Percentiles rank a stretch among this genome's conserved stretches.
phyloP scores from a whole-genome alignment of 2,329 filamentous ascomycete species.

The Paracoccidioides lutzii region DNA sequence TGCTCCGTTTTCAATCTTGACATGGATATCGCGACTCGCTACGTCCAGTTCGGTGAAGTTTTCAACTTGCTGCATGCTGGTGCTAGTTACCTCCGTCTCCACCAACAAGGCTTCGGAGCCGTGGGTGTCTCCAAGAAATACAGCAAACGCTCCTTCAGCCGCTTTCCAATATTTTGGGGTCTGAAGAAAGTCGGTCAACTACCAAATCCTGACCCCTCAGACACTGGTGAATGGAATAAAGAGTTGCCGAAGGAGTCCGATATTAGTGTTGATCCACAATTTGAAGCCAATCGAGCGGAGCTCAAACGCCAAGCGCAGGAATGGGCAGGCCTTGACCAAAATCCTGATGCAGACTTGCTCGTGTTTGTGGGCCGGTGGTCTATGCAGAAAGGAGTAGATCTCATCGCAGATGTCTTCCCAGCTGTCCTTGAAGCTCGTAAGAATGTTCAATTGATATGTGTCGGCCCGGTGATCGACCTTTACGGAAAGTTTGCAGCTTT shows the following conservation, averaged over 20 bases:
- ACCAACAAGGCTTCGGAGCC: conserved; percentile 55
- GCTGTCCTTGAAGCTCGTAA: conserved; percentile 47
- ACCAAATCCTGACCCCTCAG: conserved; percentile 53
- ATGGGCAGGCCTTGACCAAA: conserved; percentile 52
- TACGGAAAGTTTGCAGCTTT: conserved; percentile 56
- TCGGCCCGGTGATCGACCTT: conserved; percentile 54
- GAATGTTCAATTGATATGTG: conserved; percentile 48
- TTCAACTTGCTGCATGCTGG: conserved; percentile 58
- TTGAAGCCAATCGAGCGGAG: conserved; percentile 41
- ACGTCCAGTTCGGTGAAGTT: conserved; percentile 55
- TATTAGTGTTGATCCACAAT: conserved; percentile 41
- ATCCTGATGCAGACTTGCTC: conserved; percentile 50
- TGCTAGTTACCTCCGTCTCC: conserved; percentile 51
- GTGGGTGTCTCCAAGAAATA: conserved; percentile 58
- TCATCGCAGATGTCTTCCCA: conserved; percentile 56
- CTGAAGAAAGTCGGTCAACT: conserved; percentile 49
- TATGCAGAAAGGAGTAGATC: conserved; percentile 55
- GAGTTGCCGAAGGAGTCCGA: conserved; percentile 38
- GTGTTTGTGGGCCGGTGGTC: conserved; percentile 59
- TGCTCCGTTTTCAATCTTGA: conserved; percentile 52
- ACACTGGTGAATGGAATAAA: conserved; percentile 49
- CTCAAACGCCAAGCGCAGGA: conserved; percentile 51
- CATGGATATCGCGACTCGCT: conserved; percentile 43
- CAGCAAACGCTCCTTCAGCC: conserved; percentile 51
- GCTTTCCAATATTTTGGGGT: conserved; percentile 59